Percentiles rank a stretch among this genome's conserved stretches.
Evolutionary conservation across 495 filamentous ascomycete genomes (phyloP).

Genomic region (Neurospora tetrasperma): DNA sequence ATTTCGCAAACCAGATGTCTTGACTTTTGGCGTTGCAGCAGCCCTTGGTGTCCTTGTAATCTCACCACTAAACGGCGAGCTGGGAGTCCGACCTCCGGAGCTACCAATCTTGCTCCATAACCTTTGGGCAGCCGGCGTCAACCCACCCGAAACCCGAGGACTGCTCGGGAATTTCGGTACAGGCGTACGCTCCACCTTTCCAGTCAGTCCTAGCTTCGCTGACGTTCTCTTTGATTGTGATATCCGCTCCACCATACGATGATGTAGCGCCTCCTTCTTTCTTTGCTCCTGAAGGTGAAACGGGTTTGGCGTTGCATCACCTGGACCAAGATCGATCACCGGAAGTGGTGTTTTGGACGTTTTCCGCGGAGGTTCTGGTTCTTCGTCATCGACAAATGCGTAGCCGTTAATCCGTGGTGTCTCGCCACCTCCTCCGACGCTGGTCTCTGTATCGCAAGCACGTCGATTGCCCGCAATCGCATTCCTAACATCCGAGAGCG

Average conservation of each 20-base stretch:
- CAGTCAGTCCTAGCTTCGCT: constrained; percentile 37
- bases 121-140: constrained; percentile 75
- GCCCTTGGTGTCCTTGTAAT: constrained; percentile 22
- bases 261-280: constrained; percentile 72
- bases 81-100: constrained; percentile 35
- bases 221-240: constrained; percentile 56
- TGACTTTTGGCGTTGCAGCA: constrained; percentile 18
- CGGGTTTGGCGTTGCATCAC: constrained; percentile 60
- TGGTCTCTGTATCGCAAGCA: constrained; percentile 54
- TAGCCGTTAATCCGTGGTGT: constrained; percentile 90
- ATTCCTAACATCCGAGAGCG: constrained; percentile 73
- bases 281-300: constrained; percentile 72
- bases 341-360: constrained; percentile 4
- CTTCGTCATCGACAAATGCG: constrained; percentile 82
- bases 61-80: constrained; percentile 37
- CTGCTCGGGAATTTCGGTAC: constrained; percentile 72
- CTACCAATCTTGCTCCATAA: constrained; percentile 60
- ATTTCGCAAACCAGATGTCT: constrained; percentile 15
- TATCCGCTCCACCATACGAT: constrained; percentile 82
- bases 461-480: constrained; percentile 72
- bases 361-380: constrained; percentile 26
- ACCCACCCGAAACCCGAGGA: constrained; percentile 45
- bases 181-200: constrained; percentile 46
- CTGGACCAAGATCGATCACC: constrained; percentile 43
- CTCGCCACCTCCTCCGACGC: constrained; percentile 50